Percentiles rank a stretch among this genome's conserved stretches.
These are phyloP conservation scores for Diaporthe caulivora DNA, from an alignment of 2,329 filamentous ascomycete species.

Conservation along the genomic window DNA sequence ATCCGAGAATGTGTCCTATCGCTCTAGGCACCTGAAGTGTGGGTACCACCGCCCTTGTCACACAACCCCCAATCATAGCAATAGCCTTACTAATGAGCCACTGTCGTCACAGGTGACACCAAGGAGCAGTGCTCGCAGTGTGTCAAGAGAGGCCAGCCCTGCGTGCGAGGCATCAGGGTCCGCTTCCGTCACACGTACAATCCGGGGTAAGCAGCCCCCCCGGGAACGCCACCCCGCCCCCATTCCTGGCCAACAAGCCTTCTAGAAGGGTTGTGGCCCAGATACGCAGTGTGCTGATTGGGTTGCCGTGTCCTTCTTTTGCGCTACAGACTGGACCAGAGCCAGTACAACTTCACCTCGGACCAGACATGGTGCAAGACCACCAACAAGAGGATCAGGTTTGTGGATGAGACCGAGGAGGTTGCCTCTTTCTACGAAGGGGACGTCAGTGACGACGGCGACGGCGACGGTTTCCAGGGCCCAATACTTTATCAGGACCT, in stretches of 20 bases:
- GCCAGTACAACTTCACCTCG: slow-evolving; percentile 25
- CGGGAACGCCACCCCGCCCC: background rate
- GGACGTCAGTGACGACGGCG: slow-evolving; percentile 12
- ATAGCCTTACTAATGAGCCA: slow-evolving; percentile 12
- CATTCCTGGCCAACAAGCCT: background rate
- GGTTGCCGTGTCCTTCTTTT: background rate
- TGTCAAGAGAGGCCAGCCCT: slow-evolving; percentile 33
- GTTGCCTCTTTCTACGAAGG: slow-evolving; percentile 33
- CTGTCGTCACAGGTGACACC: slow-evolving; percentile 1
- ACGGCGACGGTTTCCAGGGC: slow-evolving; percentile 1
- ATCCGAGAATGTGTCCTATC: background rate
- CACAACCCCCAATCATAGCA: background rate
- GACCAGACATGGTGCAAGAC: slow-evolving; percentile 34
- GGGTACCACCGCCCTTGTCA: slow-evolving; percentile 2
- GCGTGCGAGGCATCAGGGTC: slow-evolving; percentile 33
- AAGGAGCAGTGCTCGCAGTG: slow-evolving; percentile 35
- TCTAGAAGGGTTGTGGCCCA: background rate
- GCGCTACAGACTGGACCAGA: slow-evolving; percentile 9
- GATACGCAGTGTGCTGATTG: background rate
- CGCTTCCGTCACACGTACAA: slow-evolving; percentile 36
- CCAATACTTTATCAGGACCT: background rate
- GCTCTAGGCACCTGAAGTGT: slow-evolving; percentile 17
- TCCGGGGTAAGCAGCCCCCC: slow-evolving; percentile 27
- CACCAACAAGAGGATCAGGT: slow-evolving; percentile 36
- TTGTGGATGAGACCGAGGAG: slow-evolving; percentile 33